Percentiles rank a stretch among this genome's conserved stretches.
phyloP scores from a whole-genome alignment of 1,284 basidiomycete species.

The Limonomyces culmigenus region DNA sequence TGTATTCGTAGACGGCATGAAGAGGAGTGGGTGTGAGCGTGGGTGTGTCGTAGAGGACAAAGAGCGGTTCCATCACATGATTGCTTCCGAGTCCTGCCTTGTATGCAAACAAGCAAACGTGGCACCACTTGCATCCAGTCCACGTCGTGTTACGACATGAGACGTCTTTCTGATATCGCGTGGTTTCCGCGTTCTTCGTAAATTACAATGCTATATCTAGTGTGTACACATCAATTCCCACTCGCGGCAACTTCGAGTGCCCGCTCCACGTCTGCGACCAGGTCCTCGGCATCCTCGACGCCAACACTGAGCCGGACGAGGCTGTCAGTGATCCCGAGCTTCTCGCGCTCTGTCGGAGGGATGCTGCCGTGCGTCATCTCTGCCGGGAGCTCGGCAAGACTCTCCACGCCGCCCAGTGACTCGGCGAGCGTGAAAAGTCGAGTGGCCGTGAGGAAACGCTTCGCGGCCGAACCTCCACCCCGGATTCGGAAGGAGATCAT shows the following conservation, averaged over 20 bases:
- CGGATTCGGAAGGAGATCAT: conserved; percentile 66
- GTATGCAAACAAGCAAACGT: too few species aligned
- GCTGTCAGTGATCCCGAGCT: conserved; percentile 68
- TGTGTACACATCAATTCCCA: not conserved
- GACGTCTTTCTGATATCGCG: too few species aligned
- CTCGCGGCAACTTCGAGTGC: conserved; percentile 37
- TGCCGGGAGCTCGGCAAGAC: conserved; percentile 70
- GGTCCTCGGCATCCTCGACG: conserved; percentile 75
- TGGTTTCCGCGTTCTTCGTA: too few species aligned
- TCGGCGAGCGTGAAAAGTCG: conserved; percentile 78
- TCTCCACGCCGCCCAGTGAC: conserved; percentile 85
- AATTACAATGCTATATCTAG: not conserved
- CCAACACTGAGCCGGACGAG: conserved; percentile 78
- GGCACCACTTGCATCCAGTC: too few species aligned
- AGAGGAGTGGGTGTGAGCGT: too few species aligned
- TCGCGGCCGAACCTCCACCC: conserved; percentile 35
- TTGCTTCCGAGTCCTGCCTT: too few species aligned
- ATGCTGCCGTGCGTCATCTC: conserved; percentile 78
- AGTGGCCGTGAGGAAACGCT: conserved; percentile 54
- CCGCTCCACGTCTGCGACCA: conserved; percentile 46
- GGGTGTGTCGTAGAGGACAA: too few species aligned
- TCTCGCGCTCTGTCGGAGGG: conserved; percentile 48
- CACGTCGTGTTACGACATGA: too few species aligned
- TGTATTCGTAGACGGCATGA: too few species aligned
- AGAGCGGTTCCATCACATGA: too few species aligned